Percentiles rank a stretch among this genome's conserved stretches.
Conservation (phyloP, 1,284 basidiomycete species). For the Coniferiporia sulphurascens region DNA sequence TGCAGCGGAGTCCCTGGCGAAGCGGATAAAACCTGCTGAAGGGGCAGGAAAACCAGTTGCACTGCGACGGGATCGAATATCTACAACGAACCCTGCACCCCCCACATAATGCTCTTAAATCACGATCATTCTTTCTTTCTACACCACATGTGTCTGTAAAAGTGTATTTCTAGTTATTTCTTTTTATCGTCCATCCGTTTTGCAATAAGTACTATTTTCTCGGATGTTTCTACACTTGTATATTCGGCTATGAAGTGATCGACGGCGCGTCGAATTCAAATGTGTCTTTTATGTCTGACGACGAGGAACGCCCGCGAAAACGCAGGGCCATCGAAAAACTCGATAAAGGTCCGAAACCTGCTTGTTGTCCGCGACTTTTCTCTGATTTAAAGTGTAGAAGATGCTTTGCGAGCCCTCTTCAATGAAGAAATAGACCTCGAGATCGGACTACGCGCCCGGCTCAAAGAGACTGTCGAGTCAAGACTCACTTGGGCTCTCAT, state of each 20-base stretch:
- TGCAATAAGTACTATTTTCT: background rate
- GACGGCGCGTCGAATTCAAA: background rate
- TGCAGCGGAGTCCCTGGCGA: conserved; percentile 50
- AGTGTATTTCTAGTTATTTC: conserved; percentile 9
- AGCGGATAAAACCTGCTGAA: conserved; percentile 58
- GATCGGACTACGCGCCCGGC: conserved; percentile 51
- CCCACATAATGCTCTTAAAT: conserved; percentile 4
- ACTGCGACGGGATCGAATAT: conserved; percentile 27
- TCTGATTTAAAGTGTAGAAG: background rate
- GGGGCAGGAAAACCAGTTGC: conserved; percentile 27
- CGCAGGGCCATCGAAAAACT: background rate
- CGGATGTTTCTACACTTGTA: background rate
- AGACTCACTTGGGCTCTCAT: conserved; percentile 63
- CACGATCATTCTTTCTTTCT: background rate
- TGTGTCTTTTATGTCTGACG: conserved; percentile 5
- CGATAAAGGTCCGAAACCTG: background rate
- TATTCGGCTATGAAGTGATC: background rate
- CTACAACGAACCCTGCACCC: conserved; percentile 10
- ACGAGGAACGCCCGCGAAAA: conserved; percentile 5
- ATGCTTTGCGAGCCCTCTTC: conserved; percentile 19
- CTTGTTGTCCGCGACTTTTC: background rate
- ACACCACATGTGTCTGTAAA: conserved; percentile 13
- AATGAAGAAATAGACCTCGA: conserved; percentile 58
- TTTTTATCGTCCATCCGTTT: background rate
- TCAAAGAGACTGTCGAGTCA: conserved; percentile 51